Evolutionary conservation across 495 filamentous ascomycete species (phyloP).

Genomic region (Penicillium odoratum): DNA sequence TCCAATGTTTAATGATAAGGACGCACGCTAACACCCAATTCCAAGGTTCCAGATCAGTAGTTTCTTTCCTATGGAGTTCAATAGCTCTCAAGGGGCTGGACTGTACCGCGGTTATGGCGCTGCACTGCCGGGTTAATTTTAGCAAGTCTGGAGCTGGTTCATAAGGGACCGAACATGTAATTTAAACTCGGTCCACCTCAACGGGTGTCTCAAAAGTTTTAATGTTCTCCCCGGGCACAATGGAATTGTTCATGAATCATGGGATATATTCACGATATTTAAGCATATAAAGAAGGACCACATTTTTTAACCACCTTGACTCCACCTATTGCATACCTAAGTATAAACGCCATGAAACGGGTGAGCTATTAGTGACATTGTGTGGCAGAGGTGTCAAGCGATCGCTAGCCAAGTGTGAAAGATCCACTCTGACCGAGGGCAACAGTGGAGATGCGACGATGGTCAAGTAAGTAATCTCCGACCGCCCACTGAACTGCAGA

Average conservation of each 20-base stretch:
- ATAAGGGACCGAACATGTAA: neutral
- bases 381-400: neutral
- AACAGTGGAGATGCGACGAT: neutral
- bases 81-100: neutral
- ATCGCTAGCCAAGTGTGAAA: neutral
- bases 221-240: constrained; percentile 4
- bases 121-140: neutral
- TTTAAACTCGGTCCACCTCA: neutral
- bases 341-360: neutral
- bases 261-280: neutral
- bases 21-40: too few species aligned
- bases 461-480: neutral
- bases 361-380: neutral
- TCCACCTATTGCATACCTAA: neutral
- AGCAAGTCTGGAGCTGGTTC: neutral
- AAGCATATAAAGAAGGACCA: neutral
- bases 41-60: too few species aligned
- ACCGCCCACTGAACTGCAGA: neutral
- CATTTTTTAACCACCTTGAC: neutral
- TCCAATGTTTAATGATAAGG: neutral
- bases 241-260: neutral
- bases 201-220: neutral
- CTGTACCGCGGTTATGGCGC: neutral
- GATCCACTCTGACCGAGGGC: neutral
- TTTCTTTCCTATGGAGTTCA: too few species aligned